A percentile compares a stretch with the other conserved stretches of the same genome.
These are phyloP conservation scores for Leucosporidium creatinivorum DNA, from an alignment of 768 basidiomycete species.

Conservation along the genomic window DNA sequence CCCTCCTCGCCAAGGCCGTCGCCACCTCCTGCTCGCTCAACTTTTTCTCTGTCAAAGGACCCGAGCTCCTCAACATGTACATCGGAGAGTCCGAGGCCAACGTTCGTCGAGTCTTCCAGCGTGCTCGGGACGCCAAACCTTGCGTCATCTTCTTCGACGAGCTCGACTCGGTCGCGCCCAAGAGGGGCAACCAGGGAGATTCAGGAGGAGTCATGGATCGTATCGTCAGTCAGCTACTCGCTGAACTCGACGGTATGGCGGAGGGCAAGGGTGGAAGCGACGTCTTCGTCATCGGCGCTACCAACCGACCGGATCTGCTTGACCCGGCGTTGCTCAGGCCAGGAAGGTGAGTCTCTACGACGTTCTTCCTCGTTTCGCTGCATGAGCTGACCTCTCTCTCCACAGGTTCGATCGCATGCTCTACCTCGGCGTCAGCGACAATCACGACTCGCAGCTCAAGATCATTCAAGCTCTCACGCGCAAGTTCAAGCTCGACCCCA, in stretches of 20 bases:
- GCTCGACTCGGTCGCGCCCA: slow-evolving; percentile 87
- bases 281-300: slow-evolving; percentile 93
- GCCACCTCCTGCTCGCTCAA: slow-evolving; percentile 78
- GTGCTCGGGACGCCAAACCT: slow-evolving; percentile 55
- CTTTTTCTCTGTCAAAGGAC: slow-evolving; percentile 88
- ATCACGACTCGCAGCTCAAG: slow-evolving; percentile 72
- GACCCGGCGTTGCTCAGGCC: slow-evolving; percentile 85
- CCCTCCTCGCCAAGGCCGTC: slow-evolving; percentile 89
- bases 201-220: slow-evolving; percentile 94
- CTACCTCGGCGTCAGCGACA: slow-evolving; percentile 85
- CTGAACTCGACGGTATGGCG: slow-evolving; percentile 76
- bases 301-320: slow-evolving; percentile 88
- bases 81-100: slow-evolving; percentile 95
- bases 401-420: slow-evolving; percentile 90
- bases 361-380: too few species aligned
- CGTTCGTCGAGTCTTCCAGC: slow-evolving; percentile 80
- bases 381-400: not conserved
- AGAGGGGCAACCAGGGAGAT: slow-evolving; percentile 69
- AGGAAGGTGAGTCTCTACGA: slow-evolving; percentile 52
- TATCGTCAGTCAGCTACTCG: slow-evolving; percentile 87
- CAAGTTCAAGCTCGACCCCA: slow-evolving; percentile 74
- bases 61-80: slow-evolving; percentile 89
- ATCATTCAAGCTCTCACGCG: slow-evolving; percentile 85
- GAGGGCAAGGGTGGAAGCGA: slow-evolving; percentile 49
- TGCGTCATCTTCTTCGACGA: slow-evolving; percentile 95